Conservation (phyloP, 2,329 filamentous ascomycete genomes). For the Fusarium burgessii region DNA sequence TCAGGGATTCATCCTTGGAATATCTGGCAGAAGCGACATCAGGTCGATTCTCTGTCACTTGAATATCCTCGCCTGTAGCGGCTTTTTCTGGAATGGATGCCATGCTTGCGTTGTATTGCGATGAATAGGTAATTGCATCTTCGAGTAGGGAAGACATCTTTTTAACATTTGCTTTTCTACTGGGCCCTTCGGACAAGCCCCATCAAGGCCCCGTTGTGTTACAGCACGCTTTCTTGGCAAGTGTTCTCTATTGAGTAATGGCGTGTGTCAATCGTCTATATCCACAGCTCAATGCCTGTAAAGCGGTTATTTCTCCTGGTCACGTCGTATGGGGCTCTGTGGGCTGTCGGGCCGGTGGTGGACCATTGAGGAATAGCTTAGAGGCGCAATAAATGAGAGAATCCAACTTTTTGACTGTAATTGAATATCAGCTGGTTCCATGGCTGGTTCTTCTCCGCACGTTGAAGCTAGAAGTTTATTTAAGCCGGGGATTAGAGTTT, state of each 20-base stretch:
- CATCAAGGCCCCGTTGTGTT: neutral
- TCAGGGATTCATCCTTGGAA: conserved; percentile 7
- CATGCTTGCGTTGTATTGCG: conserved; percentile 5
- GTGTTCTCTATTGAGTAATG: neutral
- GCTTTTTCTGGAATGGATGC: conserved; percentile 3
- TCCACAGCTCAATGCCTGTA: neutral
- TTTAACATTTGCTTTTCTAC: neutral
- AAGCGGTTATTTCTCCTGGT: neutral
- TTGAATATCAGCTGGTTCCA: neutral
- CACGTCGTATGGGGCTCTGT: neutral
- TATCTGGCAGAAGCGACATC: conserved; percentile 3
- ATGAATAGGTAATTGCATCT: too few relatives aligned
- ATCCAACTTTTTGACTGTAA: neutral
- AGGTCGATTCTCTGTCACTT: neutral
- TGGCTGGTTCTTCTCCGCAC: too few relatives aligned
- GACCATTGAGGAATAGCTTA: neutral
- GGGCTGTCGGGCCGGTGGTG: neutral
- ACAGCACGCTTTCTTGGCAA: conserved; percentile 15
- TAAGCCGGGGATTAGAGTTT: neutral
- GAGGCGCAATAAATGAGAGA: neutral
- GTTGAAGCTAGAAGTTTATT: neutral
- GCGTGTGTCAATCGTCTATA: neutral
- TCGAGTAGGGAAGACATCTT: neutral
- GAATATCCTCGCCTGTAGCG: neutral
- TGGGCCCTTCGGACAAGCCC: neutral